These are phyloP conservation scores for Rhodotorula diobovata DNA, from an alignment of 768 basidiomycete genomes.

Conservation along the genomic window DNA sequence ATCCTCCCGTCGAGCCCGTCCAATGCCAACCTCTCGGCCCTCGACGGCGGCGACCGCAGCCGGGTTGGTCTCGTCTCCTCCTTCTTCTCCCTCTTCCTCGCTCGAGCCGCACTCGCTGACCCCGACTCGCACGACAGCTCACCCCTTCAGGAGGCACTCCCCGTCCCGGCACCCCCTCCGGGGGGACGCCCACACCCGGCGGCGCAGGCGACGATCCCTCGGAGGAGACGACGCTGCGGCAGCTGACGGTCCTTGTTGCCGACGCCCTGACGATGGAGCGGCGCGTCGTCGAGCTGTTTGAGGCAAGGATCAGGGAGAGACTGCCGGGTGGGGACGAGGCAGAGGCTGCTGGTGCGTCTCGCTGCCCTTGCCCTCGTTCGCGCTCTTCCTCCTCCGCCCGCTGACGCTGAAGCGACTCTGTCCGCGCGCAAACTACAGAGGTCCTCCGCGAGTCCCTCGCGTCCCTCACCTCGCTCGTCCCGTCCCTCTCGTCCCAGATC, in stretches of 20 bases:
- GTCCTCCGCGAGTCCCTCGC: slow-evolving; percentile 56
- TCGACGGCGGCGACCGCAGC: slow-evolving; percentile 12
- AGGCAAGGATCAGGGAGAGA: slow-evolving; percentile 27
- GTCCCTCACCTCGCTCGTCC: slow-evolving; percentile 55
- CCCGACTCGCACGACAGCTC: neutral
- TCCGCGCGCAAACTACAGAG: slow-evolving; percentile 37
- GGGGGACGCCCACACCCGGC: neutral
- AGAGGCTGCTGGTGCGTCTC: slow-evolving; percentile 4
- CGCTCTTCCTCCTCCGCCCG: neutral
- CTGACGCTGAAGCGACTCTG: neutral
- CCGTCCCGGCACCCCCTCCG: slow-evolving; percentile 18
- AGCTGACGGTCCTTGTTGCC: slow-evolving; percentile 36
- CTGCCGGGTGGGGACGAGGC: slow-evolving; percentile 17
- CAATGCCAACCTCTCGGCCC: slow-evolving; percentile 18
- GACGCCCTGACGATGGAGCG: slow-evolving; percentile 33
- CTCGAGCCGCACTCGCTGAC: neutral
- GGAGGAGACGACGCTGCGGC: slow-evolving; percentile 34
- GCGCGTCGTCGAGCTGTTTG: slow-evolving; percentile 24
- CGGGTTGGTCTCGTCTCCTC: slow-evolving; percentile 3
- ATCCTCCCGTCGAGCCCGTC: slow-evolving; percentile 27
- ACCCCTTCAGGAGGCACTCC: slow-evolving; percentile 4
- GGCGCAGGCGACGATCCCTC: neutral
- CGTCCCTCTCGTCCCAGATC: slow-evolving; percentile 62
- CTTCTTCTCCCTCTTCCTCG: neutral
- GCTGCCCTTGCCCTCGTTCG: neutral